Evolutionary conservation across 164 flowering plant species (phyloP).

Genomic region (Nymphaea thermarum): DNA sequence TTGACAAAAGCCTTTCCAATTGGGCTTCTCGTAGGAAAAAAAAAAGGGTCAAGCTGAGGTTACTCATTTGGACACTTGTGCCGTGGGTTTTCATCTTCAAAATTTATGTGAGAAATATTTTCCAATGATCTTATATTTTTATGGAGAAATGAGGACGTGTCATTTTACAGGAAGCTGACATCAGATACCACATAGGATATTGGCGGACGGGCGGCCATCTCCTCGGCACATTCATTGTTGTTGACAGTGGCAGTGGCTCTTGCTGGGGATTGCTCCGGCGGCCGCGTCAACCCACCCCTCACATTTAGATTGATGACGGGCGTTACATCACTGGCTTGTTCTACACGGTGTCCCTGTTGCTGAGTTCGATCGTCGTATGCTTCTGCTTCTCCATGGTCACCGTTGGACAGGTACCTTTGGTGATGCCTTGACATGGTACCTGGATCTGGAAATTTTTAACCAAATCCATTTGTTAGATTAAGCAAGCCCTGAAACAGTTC

Average conservation of each 20-base stretch:
- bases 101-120: no score
- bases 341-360: slow-evolving; percentile 61
- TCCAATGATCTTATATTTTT: no score
- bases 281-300: slow-evolving; percentile 81
- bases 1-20: no score
- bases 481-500: background rate
- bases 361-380: slow-evolving; percentile 62
- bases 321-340: slow-evolving; percentile 62
- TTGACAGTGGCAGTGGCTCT: slow-evolving; percentile 45
- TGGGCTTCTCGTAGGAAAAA: no score
- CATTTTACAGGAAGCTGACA: slow-evolving; percentile 32
- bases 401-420: slow-evolving; percentile 32
- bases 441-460: background rate
- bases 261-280: slow-evolving; percentile 49
- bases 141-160: no score
- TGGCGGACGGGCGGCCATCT: slow-evolving; percentile 33
- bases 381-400: slow-evolving; percentile 35
- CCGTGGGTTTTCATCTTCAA: no score
- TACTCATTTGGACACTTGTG: no score
- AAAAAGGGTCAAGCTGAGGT: no score
- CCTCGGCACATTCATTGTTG: slow-evolving; percentile 52
- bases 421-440: background rate
- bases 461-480: background rate
- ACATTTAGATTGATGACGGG: slow-evolving; percentile 66
- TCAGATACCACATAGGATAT: slow-evolving; percentile 27